Percentiles rank a stretch among this genome's conserved stretches.
These are phyloP conservation scores for Viridothelium virens DNA, from an alignment of 495 filamentous ascomycete species.

Conservation along the genomic window DNA sequence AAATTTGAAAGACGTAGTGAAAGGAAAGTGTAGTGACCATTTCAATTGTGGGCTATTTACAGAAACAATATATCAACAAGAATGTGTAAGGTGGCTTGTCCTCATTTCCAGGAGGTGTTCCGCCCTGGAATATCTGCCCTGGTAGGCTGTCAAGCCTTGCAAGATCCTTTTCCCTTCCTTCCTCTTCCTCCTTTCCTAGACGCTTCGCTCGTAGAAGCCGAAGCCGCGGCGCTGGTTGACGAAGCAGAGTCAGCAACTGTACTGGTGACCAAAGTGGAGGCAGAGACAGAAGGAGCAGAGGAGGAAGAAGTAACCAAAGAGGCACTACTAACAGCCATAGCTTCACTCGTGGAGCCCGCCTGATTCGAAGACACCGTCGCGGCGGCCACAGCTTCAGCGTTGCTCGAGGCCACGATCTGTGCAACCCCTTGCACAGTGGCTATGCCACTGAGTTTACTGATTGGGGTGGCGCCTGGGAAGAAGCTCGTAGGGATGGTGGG, in stretches of 20 bases:
- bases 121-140: background rate
- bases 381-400: background rate
- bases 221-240: slow-evolving; percentile 8
- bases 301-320: slow-evolving; percentile 6
- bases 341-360: background rate
- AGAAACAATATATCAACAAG: background rate
- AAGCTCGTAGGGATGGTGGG: slow-evolving; percentile 49
- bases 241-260: slow-evolving; percentile 8
- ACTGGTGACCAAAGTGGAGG: background rate
- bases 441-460: background rate
- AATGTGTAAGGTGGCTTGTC: background rate
- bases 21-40: background rate
- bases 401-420: background rate
- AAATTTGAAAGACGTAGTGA: background rate
- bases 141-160: background rate
- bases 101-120: background rate
- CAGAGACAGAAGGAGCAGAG: background rate
- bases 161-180: background rate
- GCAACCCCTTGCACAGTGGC: background rate
- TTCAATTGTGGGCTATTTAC: background rate
- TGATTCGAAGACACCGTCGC: background rate
- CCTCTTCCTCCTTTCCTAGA: background rate
- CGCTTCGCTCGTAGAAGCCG: slow-evolving; percentile 3
- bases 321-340: slow-evolving; percentile 11
- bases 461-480: slow-evolving; percentile 38